These are phyloP conservation scores for Podospora anserina DNA, from an alignment of 495 filamentous ascomycete genomes.

Conservation along the genomic window DNA sequence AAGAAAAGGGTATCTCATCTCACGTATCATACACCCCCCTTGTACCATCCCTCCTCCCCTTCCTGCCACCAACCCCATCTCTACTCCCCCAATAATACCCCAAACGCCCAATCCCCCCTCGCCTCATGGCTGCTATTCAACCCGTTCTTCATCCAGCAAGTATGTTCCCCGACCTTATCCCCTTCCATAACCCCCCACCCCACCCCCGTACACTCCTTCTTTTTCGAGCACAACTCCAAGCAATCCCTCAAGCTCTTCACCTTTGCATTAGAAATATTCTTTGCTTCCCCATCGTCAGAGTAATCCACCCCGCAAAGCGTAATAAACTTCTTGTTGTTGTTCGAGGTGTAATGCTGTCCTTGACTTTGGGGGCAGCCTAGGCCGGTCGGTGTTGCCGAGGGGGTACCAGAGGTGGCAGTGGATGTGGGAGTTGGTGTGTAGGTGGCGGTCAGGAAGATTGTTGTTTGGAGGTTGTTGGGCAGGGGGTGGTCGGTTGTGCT, in stretches of 20 bases:
- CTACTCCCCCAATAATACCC: conserved; percentile 12
- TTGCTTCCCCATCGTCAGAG: conserved; percentile 17
- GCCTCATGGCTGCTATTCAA: conserved; percentile 21
- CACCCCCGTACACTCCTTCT: conserved; percentile 18
- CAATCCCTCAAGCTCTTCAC: conserved; percentile 23
- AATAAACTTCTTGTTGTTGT: conserved; percentile 19
- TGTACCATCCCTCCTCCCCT: neutral
- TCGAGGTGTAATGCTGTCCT: conserved; percentile 13
- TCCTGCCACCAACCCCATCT: neutral
- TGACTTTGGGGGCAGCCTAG: conserved; percentile 14
- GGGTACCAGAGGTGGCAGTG: neutral
- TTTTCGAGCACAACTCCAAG: conserved; percentile 18
- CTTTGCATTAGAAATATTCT: conserved; percentile 13
- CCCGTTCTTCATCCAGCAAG: conserved; percentile 27
- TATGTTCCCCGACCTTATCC: conserved; percentile 9
- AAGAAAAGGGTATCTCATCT: neutral
- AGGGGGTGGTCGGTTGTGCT: neutral
- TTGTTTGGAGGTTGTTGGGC: neutral
- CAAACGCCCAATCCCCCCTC: conserved; percentile 22
- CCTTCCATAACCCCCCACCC: conserved; percentile 20
- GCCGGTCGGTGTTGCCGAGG: neutral
- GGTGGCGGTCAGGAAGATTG: neutral
- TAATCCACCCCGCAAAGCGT: conserved; percentile 27
- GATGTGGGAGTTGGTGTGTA: neutral
- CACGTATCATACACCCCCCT: neutral